Evolutionary conservation across 768 basidiomycete species (phyloP).

Genomic region (Flagelloscypha sp.): DNA sequence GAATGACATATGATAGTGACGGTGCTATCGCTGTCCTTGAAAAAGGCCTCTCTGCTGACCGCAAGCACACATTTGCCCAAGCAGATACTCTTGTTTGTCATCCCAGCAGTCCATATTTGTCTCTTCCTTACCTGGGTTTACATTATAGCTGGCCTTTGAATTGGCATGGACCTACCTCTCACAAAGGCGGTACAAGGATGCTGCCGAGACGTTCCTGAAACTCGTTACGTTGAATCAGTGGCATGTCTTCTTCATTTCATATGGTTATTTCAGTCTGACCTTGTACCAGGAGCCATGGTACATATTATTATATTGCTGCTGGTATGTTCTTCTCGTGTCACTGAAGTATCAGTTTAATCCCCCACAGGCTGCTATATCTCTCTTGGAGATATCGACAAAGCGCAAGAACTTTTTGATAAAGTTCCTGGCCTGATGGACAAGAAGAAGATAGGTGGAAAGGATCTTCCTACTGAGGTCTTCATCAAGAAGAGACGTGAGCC

Average conservation of each 20-base stretch:
- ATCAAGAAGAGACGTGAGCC: slow-evolving; percentile 68
- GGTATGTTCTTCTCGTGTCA: slow-evolving; percentile 23
- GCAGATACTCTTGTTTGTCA: slow-evolving; percentile 59
- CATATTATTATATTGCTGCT: slow-evolving; percentile 73
- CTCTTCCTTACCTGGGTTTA: not conserved
- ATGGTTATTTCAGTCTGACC: not conserved
- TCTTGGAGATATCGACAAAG: slow-evolving; percentile 44
- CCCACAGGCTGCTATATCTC: slow-evolving; percentile 53
- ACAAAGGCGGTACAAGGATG: slow-evolving; percentile 55
- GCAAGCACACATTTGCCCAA: slow-evolving; percentile 51
- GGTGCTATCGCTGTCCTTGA: slow-evolving; percentile 57
- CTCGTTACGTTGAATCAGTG: slow-evolving; percentile 65
- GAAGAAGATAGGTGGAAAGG: slow-evolving; percentile 57
- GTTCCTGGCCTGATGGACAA: slow-evolving; percentile 54
- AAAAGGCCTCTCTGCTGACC: slow-evolving; percentile 46
- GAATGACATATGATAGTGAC: slow-evolving; percentile 60
- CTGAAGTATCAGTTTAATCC: not conserved
- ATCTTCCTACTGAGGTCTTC: slow-evolving; percentile 66
- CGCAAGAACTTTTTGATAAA: slow-evolving; percentile 51
- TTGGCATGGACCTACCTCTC: slow-evolving; percentile 69
- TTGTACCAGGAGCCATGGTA: slow-evolving; percentile 60
- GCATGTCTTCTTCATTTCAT: slow-evolving; percentile 25
- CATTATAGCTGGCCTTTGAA: slow-evolving; percentile 60
- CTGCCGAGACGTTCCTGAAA: slow-evolving; percentile 56
- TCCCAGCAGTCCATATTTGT: slow-evolving; percentile 2